A percentile compares a stretch with the other conserved stretches of the same genome.
These are phyloP conservation scores for Leccinellum albellum DNA, from an alignment of 768 basidiomycete species.

Conservation along the genomic window DNA sequence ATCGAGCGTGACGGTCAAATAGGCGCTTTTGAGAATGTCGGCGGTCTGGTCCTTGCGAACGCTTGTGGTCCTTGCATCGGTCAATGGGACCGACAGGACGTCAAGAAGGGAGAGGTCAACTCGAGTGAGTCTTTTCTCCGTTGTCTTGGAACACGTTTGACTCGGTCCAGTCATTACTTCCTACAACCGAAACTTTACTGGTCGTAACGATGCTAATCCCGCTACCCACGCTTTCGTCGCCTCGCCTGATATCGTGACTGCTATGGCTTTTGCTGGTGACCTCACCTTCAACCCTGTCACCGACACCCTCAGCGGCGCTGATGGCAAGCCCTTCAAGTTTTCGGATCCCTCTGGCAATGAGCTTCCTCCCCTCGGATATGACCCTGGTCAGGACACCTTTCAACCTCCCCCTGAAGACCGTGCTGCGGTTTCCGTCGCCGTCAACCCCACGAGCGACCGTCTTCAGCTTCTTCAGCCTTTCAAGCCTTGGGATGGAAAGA, in stretches of 20 bases:
- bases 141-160: neutral
- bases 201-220: slow-evolving; percentile 98
- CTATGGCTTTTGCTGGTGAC: slow-evolving; percentile 90
- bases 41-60: slow-evolving; percentile 93
- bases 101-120: slow-evolving; percentile 95
- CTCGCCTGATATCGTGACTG: slow-evolving; percentile 93
- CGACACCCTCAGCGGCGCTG: slow-evolving; percentile 75
- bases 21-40: slow-evolving; percentile 77
- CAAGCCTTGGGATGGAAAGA: slow-evolving; percentile 90
- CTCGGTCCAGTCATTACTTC: slow-evolving; percentile 80
- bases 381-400: slow-evolving; percentile 96
- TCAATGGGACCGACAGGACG: slow-evolving; percentile 97
- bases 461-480: slow-evolving; percentile 90
- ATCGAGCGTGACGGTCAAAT: slow-evolving; percentile 96
- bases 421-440: slow-evolving; percentile 78
- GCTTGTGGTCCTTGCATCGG: slow-evolving; percentile 99
- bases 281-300: slow-evolving; percentile 97
- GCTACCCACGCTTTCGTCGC: slow-evolving; percentile 97
- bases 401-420: slow-evolving; percentile 89
- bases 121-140: slow-evolving; percentile 62
- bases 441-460: slow-evolving; percentile 81
- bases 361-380: slow-evolving; percentile 93
- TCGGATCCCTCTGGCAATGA: slow-evolving; percentile 86
- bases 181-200: slow-evolving; percentile 99
- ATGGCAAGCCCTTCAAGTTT: slow-evolving; percentile 98